Evolutionary conservation across 148 eudicot genomes (phyloP).

Genomic region (Chenopodium suecicum): DNA sequence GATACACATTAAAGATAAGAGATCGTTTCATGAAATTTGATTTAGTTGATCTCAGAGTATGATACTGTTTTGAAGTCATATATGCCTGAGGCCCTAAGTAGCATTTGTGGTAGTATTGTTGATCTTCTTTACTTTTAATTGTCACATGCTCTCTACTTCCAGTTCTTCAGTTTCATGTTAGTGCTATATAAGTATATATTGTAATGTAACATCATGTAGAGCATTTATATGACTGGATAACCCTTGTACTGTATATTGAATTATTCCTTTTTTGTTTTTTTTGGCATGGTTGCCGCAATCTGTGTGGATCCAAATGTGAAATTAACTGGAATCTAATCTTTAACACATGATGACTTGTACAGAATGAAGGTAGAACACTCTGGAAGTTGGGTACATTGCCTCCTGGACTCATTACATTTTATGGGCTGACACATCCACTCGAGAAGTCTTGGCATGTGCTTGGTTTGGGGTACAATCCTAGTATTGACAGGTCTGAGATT

Average conservation of each 20-base stretch:
- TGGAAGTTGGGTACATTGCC: conserved; percentile 95
- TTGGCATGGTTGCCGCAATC: not conserved
- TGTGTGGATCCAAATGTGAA: conserved; percentile 4
- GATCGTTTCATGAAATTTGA: not conserved
- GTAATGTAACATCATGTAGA: not conserved
- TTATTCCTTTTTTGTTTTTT: not conserved
- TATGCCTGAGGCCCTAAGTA: not conserved
- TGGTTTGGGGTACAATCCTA: conserved; percentile 87
- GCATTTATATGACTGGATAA: not conserved
- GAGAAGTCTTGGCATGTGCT: conserved; percentile 89
- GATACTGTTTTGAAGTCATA: not conserved
- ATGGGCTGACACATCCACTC: conserved; percentile 71
- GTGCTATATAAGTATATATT: not conserved
- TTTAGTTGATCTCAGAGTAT: not conserved
- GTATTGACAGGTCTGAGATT: conserved; percentile 57
- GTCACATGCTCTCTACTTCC: not conserved
- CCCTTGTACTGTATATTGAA: not conserved
- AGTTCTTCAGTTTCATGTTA: not conserved
- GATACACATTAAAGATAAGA: not conserved
- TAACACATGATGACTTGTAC: conserved; percentile 23
- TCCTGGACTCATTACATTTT: conserved; percentile 88
- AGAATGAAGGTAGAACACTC: conserved; percentile 80
- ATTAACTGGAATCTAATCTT: conserved; percentile 2
- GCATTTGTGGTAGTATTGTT: not conserved
- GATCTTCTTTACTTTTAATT: not conserved